phyloP scores from a whole-genome alignment of 1,284 basidiomycete species.

The Heterobasidion annosum region DNA sequence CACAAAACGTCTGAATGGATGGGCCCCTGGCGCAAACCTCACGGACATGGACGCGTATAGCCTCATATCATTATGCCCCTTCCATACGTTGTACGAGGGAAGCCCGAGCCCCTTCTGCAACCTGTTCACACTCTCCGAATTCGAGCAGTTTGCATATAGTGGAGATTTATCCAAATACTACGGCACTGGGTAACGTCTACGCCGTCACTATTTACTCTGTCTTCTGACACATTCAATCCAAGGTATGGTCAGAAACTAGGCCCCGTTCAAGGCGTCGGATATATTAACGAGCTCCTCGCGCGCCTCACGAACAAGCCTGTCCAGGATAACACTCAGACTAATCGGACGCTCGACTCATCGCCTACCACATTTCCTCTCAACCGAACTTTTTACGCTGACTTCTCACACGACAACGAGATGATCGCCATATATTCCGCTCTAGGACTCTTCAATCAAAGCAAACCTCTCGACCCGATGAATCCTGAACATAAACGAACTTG shows the following conservation, averaged over 20 bases:
- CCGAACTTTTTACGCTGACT: constrained; percentile 62
- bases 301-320: constrained; percentile 59
- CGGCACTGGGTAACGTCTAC: constrained; percentile 46
- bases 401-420: constrained; percentile 80
- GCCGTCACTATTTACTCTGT: background rate
- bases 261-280: constrained; percentile 73
- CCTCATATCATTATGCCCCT: constrained; percentile 71
- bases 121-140: constrained; percentile 53
- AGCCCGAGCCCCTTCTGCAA: constrained; percentile 60
- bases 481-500: constrained; percentile 40
- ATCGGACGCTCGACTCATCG: constrained; percentile 63
- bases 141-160: constrained; percentile 57
- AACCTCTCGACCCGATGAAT: constrained; percentile 30
- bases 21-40: constrained; percentile 56
- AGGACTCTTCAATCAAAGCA: constrained; percentile 46
- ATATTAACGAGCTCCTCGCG: constrained; percentile 77
- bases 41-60: constrained; percentile 45
- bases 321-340: constrained; percentile 67
- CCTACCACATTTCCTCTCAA: constrained; percentile 68
- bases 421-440: constrained; percentile 68
- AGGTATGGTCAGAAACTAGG: constrained; percentile 64
- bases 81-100: constrained; percentile 54
- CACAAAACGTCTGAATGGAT: constrained; percentile 49
- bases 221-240: background rate
- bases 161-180: constrained; percentile 77